phyloP scores from a whole-genome alignment of 495 filamentous ascomycete genomes.

The Annulohypoxylon moriforme region DNA sequence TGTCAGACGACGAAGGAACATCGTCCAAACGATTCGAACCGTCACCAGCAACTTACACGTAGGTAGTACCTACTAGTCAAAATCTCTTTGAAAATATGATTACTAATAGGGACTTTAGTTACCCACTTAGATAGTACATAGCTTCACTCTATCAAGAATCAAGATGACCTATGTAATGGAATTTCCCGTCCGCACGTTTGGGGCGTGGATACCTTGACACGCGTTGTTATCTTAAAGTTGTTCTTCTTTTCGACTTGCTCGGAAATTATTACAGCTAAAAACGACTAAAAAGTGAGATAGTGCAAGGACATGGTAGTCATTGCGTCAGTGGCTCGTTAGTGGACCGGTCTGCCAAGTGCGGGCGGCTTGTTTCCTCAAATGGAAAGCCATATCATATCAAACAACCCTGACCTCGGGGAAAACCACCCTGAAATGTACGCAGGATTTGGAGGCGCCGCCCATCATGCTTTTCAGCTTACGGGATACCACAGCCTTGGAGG shows the following conservation, averaged over 20 bases:
- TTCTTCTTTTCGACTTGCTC: not conserved
- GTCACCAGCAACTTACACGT: not conserved
- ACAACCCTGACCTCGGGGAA: not conserved
- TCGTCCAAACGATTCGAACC: not conserved
- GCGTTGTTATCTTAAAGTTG: not conserved
- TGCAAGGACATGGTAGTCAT: constrained; percentile 31
- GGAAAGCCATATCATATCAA: constrained; percentile 7
- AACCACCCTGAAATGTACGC: not conserved
- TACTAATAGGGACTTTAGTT: not conserved
- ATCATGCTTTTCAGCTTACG: not conserved
- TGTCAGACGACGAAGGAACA: constrained; percentile 26
- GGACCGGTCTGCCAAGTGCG: constrained; percentile 6
- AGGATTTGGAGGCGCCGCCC: not conserved
- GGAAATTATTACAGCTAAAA: not conserved
- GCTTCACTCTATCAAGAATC: not conserved
- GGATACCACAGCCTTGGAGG: not conserved
- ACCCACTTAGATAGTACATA: not conserved
- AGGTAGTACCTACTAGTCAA: not conserved
- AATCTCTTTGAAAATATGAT: not conserved
- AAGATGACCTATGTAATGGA: not conserved
- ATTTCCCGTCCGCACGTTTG: not conserved
- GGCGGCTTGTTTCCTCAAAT: constrained; percentile 14
- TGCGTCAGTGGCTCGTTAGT: constrained; percentile 22
- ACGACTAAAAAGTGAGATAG: constrained; percentile 10
- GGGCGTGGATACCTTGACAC: not conserved